Evolutionary conservation across 2,329 filamentous ascomycete genomes (phyloP).

Genomic region (Hypoxylon sp.): DNA sequence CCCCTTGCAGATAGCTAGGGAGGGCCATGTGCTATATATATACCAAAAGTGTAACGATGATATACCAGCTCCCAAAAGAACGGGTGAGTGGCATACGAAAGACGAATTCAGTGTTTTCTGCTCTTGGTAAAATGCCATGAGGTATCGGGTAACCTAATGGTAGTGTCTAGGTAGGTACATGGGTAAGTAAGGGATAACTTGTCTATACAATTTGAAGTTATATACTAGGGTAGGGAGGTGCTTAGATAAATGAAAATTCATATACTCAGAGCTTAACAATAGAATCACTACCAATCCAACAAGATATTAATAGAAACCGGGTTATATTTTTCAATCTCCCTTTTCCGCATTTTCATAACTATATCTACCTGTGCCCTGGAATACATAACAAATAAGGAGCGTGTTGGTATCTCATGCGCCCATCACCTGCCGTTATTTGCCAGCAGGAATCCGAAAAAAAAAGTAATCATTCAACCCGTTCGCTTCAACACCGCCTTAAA

Average conservation of each 20-base stretch:
- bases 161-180: background rate
- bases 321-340: conserved; percentile 35
- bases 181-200: conserved; percentile 17
- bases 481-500: conserved; percentile 12
- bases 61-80: conserved; percentile 1
- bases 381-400: conserved; percentile 41
- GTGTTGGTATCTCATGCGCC: conserved; percentile 40
- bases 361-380: conserved; percentile 24
- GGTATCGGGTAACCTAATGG: background rate
- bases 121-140: background rate
- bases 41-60: conserved; percentile 35
- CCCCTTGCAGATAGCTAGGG: conserved; percentile 31
- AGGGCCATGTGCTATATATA: conserved; percentile 38
- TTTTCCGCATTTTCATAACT: conserved; percentile 36
- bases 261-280: background rate
- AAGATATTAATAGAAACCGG: conserved; percentile 15
- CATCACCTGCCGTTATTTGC: conserved; percentile 24
- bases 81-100: background rate
- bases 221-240: background rate
- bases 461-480: conserved; percentile 13
- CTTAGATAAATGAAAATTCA: background rate
- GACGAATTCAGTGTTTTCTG: background rate
- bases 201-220: background rate
- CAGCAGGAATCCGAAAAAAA: conserved; percentile 18
- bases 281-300: conserved; percentile 7